Evolutionary conservation across 129 eudicot species (phyloP), one percentile per base, ranked within the genome.

Genomic region (Arctium lappa): DNA sequence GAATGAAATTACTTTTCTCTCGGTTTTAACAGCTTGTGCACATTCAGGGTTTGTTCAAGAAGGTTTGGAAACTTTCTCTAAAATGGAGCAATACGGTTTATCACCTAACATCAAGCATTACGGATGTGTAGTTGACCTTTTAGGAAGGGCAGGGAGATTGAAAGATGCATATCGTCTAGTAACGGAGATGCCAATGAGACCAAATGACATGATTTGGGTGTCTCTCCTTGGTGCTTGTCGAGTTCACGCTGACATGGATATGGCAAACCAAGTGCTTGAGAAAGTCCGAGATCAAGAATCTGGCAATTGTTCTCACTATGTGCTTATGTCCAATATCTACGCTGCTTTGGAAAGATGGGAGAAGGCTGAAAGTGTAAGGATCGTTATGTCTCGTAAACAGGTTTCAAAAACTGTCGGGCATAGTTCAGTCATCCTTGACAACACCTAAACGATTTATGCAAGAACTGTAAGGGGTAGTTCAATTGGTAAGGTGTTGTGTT

Each of bases 221-320:
- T 86, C 94, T 75, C 68, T 91, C 12, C 90, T 91, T 72, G 94
- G 94, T 50, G 92, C 94, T 10, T 89, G 94, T 69, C 81, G 89
- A 31, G 79, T 83, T 62, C 89, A 91, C 27, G 74, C 85, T 8
- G 88, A 89, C 66, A 75, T 72, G 9, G 80, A 36, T 53, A 38
- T 85, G 86, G 86, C 84, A 22, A 86, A 86, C 27, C 13, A 34
- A 13, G 85, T 89, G 72, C 34, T 88, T 63, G 83, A 87, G 56
- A 84, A 86, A 74, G 77, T 87, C 10, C 34, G 75, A 37, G 78
- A 77, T 32, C 27, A 46, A 68, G 78, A 46, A 50, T 80, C 80
- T n/a, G 36, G 34, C 60, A 79, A 79, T 83, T 79, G 69, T 66
- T 75, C 86, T 40, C 89, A 87, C 69, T 85, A 78, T 78, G 88